Evolutionary conservation across 2,329 filamentous ascomycete genomes (phyloP), one percentile per base, ranked within the genome.

Genomic region (Stagonosporopsis chrysanthemi): DNA sequence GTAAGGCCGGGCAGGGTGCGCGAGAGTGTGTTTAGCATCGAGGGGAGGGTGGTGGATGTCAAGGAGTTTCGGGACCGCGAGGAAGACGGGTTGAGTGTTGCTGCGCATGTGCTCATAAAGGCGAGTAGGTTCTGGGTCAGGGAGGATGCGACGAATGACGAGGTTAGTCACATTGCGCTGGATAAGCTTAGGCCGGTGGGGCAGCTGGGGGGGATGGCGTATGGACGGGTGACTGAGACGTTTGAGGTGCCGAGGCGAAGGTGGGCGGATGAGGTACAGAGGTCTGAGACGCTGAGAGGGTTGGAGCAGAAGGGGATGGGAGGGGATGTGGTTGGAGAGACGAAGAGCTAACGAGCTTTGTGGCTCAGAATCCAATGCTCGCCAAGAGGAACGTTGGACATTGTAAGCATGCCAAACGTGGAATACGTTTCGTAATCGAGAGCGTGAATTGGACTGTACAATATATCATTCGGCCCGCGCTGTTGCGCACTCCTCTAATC

Each of bases 121-220:
- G 92, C 90, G 0, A 86, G 88, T 29, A 81, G 88, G 22, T 96
- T 96, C 72, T 96, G 92, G 91, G 91, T 88, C 3, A 80, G 91
- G 53, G 90, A 93, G 73, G 92, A 96, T 76, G 91, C 91, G 3
- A 79, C 95, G 56, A 90, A 94, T 65, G 85, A 89, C 68, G 88
- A 91, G 3, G 83, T 80, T 71, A 91, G 85, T 64, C 67, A 90
- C 26, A 81, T 97, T 49, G 89, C 93, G 72, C 84, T 90, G 2
- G 82, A 78, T 39, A 81, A 93, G 12, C 77, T 96, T 46, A 84
- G 84, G 54, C 91, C 92, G 0, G 82, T 96, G 11, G 86, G 85
- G 64, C 85, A 92, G 35, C 69, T 96, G 24, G 92, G 92, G 36
- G 92, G 92, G 1, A 93, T 96, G 67, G 88, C 88, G 0, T 96